Percentiles rank a stretch among this genome's conserved stretches.
These are phyloP conservation scores for Plasmodium inui DNA, from an alignment of 169 alveolate genomes.

Conservation along the genomic window DNA sequence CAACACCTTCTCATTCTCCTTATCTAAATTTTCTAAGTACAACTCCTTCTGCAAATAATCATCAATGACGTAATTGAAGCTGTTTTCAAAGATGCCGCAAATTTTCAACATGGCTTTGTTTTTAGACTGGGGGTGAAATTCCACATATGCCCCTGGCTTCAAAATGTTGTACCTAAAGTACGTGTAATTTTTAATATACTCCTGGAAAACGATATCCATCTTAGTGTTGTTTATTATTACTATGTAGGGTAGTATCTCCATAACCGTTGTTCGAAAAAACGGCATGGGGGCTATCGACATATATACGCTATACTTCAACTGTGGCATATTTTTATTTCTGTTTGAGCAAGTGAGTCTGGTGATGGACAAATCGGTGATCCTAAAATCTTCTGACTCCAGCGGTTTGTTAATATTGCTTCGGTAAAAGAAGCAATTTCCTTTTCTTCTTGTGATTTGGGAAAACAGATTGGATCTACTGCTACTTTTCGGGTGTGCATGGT, in stretches of 20 bases:
- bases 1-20: conserved; percentile 3
- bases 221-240: conserved; percentile 75
- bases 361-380: conserved; percentile 60
- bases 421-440: conserved; percentile 26
- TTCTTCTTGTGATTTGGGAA: conserved; percentile 14
- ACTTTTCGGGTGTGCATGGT: neutral
- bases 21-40: conserved; percentile 52
- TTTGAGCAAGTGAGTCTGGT: conserved; percentile 60
- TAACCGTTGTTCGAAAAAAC: conserved; percentile 87
- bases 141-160: conserved; percentile 85
- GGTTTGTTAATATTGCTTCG: conserved; percentile 57
- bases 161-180: conserved; percentile 75
- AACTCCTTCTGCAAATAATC: conserved; percentile 70
- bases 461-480: neutral
- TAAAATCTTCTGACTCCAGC: conserved; percentile 59
- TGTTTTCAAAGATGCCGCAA: conserved; percentile 81
- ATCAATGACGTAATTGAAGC: conserved; percentile 16
- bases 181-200: conserved; percentile 10
- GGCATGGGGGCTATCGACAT: conserved; percentile 89
- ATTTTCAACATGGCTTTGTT: conserved; percentile 80
- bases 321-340: conserved; percentile 80
- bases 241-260: conserved; percentile 86
- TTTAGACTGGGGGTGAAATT: conserved; percentile 88
- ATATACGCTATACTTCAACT: conserved; percentile 83
- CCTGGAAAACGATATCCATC: conserved; percentile 67